A percentile compares a stretch with the other conserved stretches of the same genome.
Conservation (phyloP, 2,329 filamentous ascomycete genomes). For the Neopestalotiopsis sp. region DNA sequence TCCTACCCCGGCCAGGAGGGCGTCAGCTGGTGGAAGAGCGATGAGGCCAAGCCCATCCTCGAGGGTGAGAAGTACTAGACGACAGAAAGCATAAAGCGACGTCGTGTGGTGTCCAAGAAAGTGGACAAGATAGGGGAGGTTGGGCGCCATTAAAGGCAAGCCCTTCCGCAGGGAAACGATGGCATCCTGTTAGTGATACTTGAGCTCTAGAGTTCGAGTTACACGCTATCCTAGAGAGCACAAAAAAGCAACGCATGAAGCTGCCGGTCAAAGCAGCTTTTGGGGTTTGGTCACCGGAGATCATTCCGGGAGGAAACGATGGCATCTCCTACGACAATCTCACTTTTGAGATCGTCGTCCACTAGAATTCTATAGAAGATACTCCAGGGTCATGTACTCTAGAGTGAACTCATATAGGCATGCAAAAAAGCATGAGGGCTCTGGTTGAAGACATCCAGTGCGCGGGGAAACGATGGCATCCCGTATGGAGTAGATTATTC, state of each 20-base stretch:
- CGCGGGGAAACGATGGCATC: conserved; percentile 37
- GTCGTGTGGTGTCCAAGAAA: neutral
- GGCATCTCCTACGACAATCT: conserved; percentile 33
- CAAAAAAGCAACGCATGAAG: conserved; percentile 13
- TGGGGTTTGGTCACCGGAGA: conserved; percentile 26
- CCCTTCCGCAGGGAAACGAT: conserved; percentile 39
- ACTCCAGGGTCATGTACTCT: neutral
- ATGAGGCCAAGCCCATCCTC: conserved; percentile 78
- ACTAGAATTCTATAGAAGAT: conserved; percentile 7
- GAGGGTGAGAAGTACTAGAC: conserved; percentile 62
- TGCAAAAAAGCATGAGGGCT: conserved; percentile 25
- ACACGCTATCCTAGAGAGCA: conserved; percentile 22
- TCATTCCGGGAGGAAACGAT: conserved; percentile 34
- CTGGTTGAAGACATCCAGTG: conserved; percentile 26
- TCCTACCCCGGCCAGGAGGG: conserved; percentile 78
- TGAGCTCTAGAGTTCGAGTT: neutral
- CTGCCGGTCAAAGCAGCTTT: conserved; percentile 20
- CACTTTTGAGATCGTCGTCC: conserved; percentile 9
- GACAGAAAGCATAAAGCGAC: neutral
- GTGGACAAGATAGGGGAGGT: conserved; percentile 20
- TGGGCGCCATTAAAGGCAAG: conserved; percentile 14
- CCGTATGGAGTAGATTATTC: conserved; percentile 24
- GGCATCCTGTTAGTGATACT: conserved; percentile 34
- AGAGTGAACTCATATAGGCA: conserved; percentile 10
- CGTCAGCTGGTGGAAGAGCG: conserved; percentile 85